Percentiles rank a stretch among this genome's conserved stretches.
Evolutionary conservation across 768 basidiomycete genomes (phyloP).

Genomic region (Daedaleopsis nitida): DNA sequence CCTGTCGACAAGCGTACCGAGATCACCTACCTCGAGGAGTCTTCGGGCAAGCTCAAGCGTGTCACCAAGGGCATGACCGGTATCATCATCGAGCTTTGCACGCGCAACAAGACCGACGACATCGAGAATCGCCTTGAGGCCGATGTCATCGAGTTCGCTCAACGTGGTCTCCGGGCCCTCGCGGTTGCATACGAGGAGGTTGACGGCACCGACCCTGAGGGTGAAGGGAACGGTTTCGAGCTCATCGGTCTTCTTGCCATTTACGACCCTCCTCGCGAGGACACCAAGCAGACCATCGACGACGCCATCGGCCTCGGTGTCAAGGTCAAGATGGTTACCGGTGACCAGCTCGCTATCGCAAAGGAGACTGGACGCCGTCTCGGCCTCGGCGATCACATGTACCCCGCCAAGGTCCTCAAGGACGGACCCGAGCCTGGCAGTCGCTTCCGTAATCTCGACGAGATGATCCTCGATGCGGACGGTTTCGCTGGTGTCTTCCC

Average conservation of each 20-base stretch:
- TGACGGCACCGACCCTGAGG: conserved; percentile 78
- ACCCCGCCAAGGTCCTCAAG: conserved; percentile 98
- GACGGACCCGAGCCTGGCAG: conserved; percentile 88
- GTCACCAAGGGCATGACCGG: conserved; percentile 99
- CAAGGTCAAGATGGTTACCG: conserved; percentile 99
- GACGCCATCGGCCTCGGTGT: conserved; percentile 96
- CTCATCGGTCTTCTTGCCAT: conserved; percentile 96
- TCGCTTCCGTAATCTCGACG: conserved; percentile 84
- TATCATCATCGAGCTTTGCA: conserved; percentile 96
- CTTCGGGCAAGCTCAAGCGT: conserved; percentile 95
- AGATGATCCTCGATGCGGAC: conserved; percentile 99
- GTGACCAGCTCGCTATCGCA: conserved; percentile 98
- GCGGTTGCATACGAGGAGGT: conserved; percentile 96
- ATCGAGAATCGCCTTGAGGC: conserved; percentile 88
- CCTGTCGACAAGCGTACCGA: conserved; percentile 99
- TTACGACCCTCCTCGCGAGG: conserved; percentile 96
- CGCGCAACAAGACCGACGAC: conserved; percentile 95
- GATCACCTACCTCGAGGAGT: conserved; percentile 94
- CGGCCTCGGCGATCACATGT: conserved; percentile 99
- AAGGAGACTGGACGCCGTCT: conserved; percentile 99
- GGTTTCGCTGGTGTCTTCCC: conserved; percentile 99
- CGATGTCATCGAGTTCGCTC: conserved; percentile 95
- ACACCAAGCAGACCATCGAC: conserved; percentile 99
- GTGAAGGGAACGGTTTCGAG: conserved; percentile 95
- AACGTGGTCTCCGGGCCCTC: conserved; percentile 95